Evolutionary conservation across 805 yeast species (phyloP), one percentile per base, ranked within the genome.

Genomic region (Kuraishia borneana): DNA sequence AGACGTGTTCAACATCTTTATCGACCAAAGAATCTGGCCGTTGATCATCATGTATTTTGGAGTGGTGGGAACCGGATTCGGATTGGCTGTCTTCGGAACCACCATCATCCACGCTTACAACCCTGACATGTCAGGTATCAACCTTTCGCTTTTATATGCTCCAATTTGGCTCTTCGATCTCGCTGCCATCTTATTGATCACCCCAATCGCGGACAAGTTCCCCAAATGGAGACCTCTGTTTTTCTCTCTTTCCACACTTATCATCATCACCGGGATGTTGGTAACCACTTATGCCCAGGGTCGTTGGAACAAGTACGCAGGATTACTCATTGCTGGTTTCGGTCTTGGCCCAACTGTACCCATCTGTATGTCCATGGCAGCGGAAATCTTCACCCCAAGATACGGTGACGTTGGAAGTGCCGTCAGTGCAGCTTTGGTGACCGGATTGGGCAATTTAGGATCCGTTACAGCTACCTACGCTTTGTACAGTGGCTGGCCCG

Each of bases 261-360:
- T 85, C 32, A 83, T 85, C 46, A 82, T 84, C 21, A 59, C 65
- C 26, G 95, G 95, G 2, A 57, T 84, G 56, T 54, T 81, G 32
- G 84, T 83, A 21, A 74, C 82, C 13, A 83, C 94, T 0, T 84
- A 63, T 50, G 92, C 94, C 1, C 60, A 62, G 8, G 77, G 75
- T 3, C 58, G 74, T 19, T 84, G 95, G 95, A 65, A 70, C 37
- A 70, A 73, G 45, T 84, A 83, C 51, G 94, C 74, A 6, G 95
- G 95, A 1, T 62, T 84, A 35, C 63, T 84, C 40, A 75, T 84
- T 48, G 76, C 83, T 5, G 95, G 95, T 0, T 81, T 77, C 44
- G 95, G 95, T 1, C 65, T 84, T 33, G 95, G 95, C 8, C 92
- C 95, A 16, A 84, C 95, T 0, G 94, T 83, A 10, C 95, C 95